A percentile compares a stretch with the other conserved stretches of the same genome.
Evolutionary conservation across 2,329 filamentous ascomycete species (phyloP).

Genomic region (Fusarium sp.): DNA sequence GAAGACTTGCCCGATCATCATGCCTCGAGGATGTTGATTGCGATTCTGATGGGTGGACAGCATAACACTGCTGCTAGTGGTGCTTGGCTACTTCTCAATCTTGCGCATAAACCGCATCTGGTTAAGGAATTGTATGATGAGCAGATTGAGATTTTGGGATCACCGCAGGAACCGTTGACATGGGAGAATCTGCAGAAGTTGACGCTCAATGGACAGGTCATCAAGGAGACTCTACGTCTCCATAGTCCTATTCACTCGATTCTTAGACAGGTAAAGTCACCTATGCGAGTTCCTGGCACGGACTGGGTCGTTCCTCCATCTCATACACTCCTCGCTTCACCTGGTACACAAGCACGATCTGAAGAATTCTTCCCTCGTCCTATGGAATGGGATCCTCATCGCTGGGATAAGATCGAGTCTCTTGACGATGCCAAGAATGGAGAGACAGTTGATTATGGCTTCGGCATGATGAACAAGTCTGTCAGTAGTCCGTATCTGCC

Average conservation of each 20-base stretch:
- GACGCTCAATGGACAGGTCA: slow-evolving; percentile 79
- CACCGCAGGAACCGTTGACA: slow-evolving; percentile 74
- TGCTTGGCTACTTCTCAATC: slow-evolving; percentile 82
- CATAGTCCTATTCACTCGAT: slow-evolving; percentile 95
- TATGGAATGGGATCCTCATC: slow-evolving; percentile 83
- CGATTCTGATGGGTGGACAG: slow-evolving; percentile 88
- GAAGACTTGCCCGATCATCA: slow-evolving; percentile 78
- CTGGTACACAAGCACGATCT: slow-evolving; percentile 78
- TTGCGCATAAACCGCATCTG: slow-evolving; percentile 80
- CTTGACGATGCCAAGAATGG: slow-evolving; percentile 61
- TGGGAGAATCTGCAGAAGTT: slow-evolving; percentile 81
- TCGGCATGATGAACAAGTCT: slow-evolving; percentile 89
- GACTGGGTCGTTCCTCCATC: slow-evolving; percentile 81
- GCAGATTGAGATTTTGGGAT: slow-evolving; percentile 75
- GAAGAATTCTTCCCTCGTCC: slow-evolving; percentile 82
- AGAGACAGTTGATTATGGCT: slow-evolving; percentile 91
- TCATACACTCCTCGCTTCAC: slow-evolving; percentile 85
- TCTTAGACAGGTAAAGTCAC: slow-evolving; percentile 86
- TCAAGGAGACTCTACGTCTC: slow-evolving; percentile 90
- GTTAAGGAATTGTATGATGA: slow-evolving; percentile 83
- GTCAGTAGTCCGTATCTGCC: slow-evolving; percentile 88
- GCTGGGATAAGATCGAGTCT: slow-evolving; percentile 70
- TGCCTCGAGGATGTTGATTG: slow-evolving; percentile 91
- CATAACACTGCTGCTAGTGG: slow-evolving; percentile 86
- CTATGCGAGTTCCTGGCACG: slow-evolving; percentile 82